phyloP scores from a whole-genome alignment of 2,329 filamentous ascomycete species.

The Thielaviopsis musarum region DNA sequence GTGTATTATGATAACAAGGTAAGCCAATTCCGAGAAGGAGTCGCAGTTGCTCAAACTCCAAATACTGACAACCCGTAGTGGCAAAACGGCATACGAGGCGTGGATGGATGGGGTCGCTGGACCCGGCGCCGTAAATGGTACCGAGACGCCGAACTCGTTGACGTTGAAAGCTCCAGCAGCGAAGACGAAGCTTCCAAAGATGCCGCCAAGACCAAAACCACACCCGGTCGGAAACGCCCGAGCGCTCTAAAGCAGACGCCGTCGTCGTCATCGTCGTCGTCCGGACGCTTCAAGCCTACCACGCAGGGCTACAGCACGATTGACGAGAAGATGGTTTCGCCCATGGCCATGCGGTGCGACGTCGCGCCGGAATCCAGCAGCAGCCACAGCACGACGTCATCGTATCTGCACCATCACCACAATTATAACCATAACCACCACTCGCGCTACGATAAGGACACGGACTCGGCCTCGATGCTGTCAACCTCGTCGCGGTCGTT shows the following conservation, averaged over 20 bases:
- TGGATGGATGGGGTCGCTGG: constrained; percentile 88
- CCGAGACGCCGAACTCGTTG: constrained; percentile 86
- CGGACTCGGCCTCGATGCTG: constrained; percentile 28
- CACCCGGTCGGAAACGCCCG: constrained; percentile 13
- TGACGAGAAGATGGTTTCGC: constrained; percentile 23
- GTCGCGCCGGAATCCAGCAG: constrained; percentile 7
- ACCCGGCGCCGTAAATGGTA: constrained; percentile 92
- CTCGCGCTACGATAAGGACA: constrained; percentile 14
- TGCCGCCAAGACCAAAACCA: constrained; percentile 11
- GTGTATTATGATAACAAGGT: constrained; percentile 98
- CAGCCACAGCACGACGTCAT: constrained; percentile 1
- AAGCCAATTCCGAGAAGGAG: constrained; percentile 14
- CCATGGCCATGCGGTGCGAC: constrained; percentile 15
- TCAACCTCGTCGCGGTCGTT: constrained; percentile 32
- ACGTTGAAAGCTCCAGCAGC: constrained; percentile 28
- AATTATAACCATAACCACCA: neutral
- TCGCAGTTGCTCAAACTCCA: too few species aligned
- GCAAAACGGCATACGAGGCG: constrained; percentile 69
- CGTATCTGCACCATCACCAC: constrained; percentile 2
- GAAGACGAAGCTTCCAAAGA: neutral
- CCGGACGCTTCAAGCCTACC: constrained; percentile 5
- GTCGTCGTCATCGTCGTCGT: neutral
- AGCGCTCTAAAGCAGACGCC: constrained; percentile 2
- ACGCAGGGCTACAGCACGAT: constrained; percentile 21
- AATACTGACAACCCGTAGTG: constrained; percentile 36